These are phyloP conservation scores for Colletotrichum musae DNA, from an alignment of 2,329 filamentous ascomycete genomes.

Conservation along the genomic window DNA sequence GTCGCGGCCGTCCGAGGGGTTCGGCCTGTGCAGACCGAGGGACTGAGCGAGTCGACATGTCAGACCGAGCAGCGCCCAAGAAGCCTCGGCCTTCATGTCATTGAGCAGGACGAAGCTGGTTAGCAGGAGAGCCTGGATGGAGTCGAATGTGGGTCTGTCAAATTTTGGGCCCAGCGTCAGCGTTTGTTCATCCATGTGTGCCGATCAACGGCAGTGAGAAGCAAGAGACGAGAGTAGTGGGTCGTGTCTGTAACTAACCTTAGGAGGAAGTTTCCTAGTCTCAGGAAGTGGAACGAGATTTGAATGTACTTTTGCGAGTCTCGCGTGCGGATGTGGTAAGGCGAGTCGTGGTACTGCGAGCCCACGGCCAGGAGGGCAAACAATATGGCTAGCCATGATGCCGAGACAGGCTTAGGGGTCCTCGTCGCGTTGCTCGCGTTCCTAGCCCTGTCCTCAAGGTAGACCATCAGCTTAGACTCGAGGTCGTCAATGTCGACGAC, in stretches of 20 bases:
- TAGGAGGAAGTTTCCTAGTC: conserved; percentile 74
- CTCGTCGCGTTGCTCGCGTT: conserved; percentile 64
- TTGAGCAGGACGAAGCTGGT: conserved; percentile 76
- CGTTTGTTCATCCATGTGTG: conserved; percentile 3
- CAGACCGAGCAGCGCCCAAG: conserved; percentile 75
- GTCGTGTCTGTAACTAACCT: conserved; percentile 54
- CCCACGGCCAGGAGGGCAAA: conserved; percentile 77
- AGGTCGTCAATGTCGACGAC: conserved; percentile 77
- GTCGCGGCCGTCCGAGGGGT: conserved; percentile 61
- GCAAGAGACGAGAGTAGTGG: background rate
- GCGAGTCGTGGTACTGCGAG: conserved; percentile 76
- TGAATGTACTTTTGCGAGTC: conserved; percentile 74
- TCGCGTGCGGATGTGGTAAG: conserved; percentile 72
- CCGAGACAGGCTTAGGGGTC: conserved; percentile 67
- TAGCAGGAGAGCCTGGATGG: conserved; percentile 74
- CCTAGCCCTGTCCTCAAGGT: conserved; percentile 74
- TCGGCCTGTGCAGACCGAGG: conserved; percentile 70
- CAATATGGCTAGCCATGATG: conserved; percentile 76
- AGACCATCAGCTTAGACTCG: conserved; percentile 75
- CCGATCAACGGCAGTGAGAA: background rate
- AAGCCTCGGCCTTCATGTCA: conserved; percentile 79
- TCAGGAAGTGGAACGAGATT: conserved; percentile 75
- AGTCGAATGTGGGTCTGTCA: conserved; percentile 72
- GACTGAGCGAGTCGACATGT: conserved; percentile 77
- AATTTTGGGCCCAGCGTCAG: conserved; percentile 30